Evolutionary conservation across 1,284 basidiomycete species (phyloP).

Genomic region (Cutaneotrichosporon sp.): DNA sequence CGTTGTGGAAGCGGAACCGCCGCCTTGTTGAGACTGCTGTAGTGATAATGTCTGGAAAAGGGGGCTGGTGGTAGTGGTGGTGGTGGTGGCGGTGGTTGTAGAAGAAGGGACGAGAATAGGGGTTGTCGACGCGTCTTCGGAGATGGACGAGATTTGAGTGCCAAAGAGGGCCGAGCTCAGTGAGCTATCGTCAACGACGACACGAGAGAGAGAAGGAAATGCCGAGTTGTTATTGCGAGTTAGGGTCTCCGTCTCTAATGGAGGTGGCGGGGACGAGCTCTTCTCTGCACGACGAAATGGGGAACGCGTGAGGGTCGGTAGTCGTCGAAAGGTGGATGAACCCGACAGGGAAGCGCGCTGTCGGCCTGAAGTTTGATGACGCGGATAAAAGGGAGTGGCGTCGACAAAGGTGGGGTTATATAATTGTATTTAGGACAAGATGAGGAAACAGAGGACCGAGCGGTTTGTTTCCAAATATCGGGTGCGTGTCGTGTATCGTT

Average conservation of each 20-base stretch:
- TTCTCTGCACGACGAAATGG: slow-evolving; percentile 41
- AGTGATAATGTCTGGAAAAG: background rate
- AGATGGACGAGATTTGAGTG: slow-evolving; percentile 14
- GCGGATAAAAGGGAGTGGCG: background rate
- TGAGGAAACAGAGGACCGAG: background rate
- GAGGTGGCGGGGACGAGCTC: slow-evolving; percentile 3
- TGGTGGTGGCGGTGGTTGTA: background rate
- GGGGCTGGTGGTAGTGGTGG: slow-evolving; percentile 1
- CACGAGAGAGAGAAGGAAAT: slow-evolving; percentile 23
- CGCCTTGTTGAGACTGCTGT: background rate
- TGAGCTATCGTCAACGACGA: slow-evolving; percentile 28
- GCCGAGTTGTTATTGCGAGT: slow-evolving; percentile 15
- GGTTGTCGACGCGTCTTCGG: slow-evolving; percentile 12
- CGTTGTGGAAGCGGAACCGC: background rate
- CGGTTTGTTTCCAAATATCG: background rate
- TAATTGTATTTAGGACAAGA: background rate
- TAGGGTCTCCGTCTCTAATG: background rate
- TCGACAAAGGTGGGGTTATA: background rate
- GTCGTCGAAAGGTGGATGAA: slow-evolving; percentile 39
- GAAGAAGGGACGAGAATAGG: slow-evolving; percentile 4
- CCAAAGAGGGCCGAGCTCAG: slow-evolving; percentile 26
- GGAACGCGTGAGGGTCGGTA: slow-evolving; percentile 36
- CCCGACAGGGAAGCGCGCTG: slow-evolving; percentile 32
- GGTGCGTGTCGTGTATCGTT: background rate
- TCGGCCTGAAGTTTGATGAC: slow-evolving; percentile 17